Conservation (phyloP, 129 eudicot species). For the Flaveria linearis region DNA sequence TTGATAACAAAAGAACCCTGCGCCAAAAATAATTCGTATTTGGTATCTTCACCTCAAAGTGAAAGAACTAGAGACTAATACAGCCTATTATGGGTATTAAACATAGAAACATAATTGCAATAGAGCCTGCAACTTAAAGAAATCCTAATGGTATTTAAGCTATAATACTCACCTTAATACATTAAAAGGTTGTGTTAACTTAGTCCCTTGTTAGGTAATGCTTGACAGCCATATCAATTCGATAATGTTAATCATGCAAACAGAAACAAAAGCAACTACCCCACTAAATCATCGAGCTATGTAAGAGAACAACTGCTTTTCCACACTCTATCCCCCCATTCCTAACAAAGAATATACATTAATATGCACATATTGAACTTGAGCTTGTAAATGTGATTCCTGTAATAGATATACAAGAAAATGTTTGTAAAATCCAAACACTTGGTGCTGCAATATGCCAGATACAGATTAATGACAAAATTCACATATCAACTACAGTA, state of each 20-base stretch:
- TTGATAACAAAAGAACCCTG: conserved; percentile 95
- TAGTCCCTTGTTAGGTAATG: not conserved
- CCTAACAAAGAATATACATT: not conserved
- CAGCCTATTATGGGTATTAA: conserved; percentile 5
- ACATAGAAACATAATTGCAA: conserved; percentile 15
- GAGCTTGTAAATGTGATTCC: conserved; percentile 3
- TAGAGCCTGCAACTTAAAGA: conserved; percentile 1
- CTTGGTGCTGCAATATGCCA: conserved; percentile 9
- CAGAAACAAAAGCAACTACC: conserved; percentile 10
- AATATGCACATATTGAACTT: conserved; percentile 4
- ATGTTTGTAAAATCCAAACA: not conserved
- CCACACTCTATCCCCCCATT: not conserved
- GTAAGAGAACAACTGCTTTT: conserved; percentile 16
- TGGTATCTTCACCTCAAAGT: conserved; percentile 19
- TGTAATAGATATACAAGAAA: not conserved
- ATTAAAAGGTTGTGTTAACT: conserved; percentile 7
- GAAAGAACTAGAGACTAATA: conserved; percentile 21
- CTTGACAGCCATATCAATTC: conserved; percentile 17
- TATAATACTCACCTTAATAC: conserved; percentile 9
- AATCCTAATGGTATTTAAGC: conserved; percentile 13
- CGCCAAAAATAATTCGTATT: conserved; percentile 24
- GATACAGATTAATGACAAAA: not conserved
- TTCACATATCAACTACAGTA: not conserved
- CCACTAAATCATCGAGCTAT: conserved; percentile 7
- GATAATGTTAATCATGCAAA: conserved; percentile 17